Base-by-base conservation (phyloP, 2,329 filamentous ascomycete genomes). In the Diaporthe helianthi region DNA sequence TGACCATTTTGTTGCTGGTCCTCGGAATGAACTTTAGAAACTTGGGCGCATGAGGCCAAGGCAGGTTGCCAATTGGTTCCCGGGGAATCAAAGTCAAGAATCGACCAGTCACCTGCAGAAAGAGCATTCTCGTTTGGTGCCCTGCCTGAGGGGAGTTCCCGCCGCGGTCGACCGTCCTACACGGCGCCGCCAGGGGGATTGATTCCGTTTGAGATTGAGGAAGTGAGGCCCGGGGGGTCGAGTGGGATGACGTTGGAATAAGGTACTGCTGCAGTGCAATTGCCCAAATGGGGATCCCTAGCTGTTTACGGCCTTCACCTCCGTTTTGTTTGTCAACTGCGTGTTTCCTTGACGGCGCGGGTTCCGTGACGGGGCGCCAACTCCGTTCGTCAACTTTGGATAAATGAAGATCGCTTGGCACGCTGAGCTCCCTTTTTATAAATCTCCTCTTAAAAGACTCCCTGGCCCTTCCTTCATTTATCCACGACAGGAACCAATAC, bases 381-480 rank as follows among this genome's bases (percentile, higher is more conserved):
- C 55, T 61, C 58, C 58, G 58, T 31, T 29, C 24, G 58, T 15
- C 41, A 24, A 46, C 65, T 68, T 58, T 63, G 66, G 66, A 68
- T 68, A 68, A 68, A 63, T 63, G n/a, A 41, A n/a, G 58, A 63
- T 63, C 26, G 19, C 58, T 63, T 63, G 58, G 55, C 65, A 33
- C 24, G 44, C 38, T 19, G 47, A 1, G 49, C 47, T 53, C 24
- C 19, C 52, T 41, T 31, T 38, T 17, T 38, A n/a, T 24, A 15
- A 15, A 5, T 17, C 36, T 38, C 4, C 17, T 17, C 36, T 38
- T 38, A 38, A 15, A 12, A 17, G n/a, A 38, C 55, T 26, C 9
- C 31, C 46, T 36, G 4, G 58, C 13, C 36, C 36, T 38, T 49
- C 41, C n/a, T 44, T 66, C 64, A 66, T 66, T 44, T 66, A 66